Evolutionary conservation across 2,329 filamentous ascomycete genomes (phyloP).

Genomic region (Dactylellina parvicollis): DNA sequence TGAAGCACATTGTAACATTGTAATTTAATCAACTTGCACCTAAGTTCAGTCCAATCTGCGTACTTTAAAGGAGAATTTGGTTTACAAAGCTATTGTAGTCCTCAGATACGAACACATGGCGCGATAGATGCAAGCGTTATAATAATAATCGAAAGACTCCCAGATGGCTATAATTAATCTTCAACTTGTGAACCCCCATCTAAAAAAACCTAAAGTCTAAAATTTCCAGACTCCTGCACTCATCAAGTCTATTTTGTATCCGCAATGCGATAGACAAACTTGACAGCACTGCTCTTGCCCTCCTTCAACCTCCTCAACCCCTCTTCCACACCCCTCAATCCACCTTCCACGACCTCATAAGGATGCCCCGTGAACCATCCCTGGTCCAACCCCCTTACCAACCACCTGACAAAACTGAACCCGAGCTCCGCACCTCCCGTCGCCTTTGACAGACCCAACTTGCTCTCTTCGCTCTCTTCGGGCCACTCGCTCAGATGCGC

Average conservation of each 20-base stretch:
- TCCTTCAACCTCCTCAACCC: slow-evolving; percentile 63
- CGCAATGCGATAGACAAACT: slow-evolving; percentile 64
- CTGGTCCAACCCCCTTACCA: slow-evolving; percentile 60
- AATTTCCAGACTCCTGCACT: too few species aligned
- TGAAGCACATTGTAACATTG: too few species aligned
- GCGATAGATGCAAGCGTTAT: too few species aligned
- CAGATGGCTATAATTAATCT: too few species aligned
- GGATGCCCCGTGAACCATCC: slow-evolving; percentile 67
- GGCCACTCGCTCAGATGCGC: slow-evolving; percentile 55
- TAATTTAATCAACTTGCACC: too few species aligned
- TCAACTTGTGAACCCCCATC: too few species aligned
- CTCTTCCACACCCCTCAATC: slow-evolving; percentile 63
- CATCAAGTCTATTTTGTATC: slow-evolving; percentile 57
- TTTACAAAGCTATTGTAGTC: too few species aligned
- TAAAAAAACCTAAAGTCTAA: too few species aligned
- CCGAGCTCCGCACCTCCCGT: slow-evolving; percentile 25
- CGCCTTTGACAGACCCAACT: slow-evolving; percentile 13
- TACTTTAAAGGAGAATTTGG: too few species aligned
- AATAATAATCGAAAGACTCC: too few species aligned
- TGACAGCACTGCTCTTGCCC: slow-evolving; percentile 64
- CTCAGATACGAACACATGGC: too few species aligned
- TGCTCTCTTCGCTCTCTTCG: slow-evolving; percentile 32
- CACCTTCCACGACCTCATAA: slow-evolving; percentile 66
- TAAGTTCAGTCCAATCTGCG: too few species aligned
- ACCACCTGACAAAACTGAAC: slow-evolving; percentile 31